Conservation (phyloP, 495 filamentous ascomycete species). For the Penicillium pulvis region DNA sequence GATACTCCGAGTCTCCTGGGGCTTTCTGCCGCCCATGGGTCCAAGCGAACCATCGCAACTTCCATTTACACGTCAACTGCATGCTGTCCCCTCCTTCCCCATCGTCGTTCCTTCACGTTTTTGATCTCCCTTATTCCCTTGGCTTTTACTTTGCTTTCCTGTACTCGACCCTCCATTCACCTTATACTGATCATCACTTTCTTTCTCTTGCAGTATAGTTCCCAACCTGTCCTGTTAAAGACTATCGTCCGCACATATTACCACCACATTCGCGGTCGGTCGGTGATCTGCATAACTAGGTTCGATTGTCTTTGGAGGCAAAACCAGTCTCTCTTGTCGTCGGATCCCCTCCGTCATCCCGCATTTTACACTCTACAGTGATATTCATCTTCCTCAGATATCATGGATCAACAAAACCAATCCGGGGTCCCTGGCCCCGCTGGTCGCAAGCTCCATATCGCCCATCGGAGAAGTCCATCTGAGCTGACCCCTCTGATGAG, state of each 20-base stretch:
- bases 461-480: conserved; percentile 94
- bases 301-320: conserved; percentile 31
- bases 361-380: conserved; percentile 28
- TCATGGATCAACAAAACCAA: conserved; percentile 85
- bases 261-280: conserved; percentile 29
- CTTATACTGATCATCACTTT: conserved; percentile 33
- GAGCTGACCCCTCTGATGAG: conserved; percentile 98
- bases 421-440: conserved; percentile 76
- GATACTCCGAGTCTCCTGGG: not conserved
- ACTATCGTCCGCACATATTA: conserved; percentile 26
- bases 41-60: conserved; percentile 11
- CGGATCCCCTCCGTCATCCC: conserved; percentile 19
- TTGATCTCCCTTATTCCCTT: conserved; percentile 12
- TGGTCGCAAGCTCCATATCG: conserved; percentile 93
- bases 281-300: conserved; percentile 26
- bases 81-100: conserved; percentile 8
- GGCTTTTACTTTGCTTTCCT: conserved; percentile 13
- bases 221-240: conserved; percentile 22
- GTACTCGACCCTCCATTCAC: not conserved
- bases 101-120: conserved; percentile 4
- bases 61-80: not conserved
- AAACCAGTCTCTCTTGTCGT: conserved; percentile 26
- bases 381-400: conserved; percentile 28
- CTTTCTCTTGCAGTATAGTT: conserved; percentile 34
- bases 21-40: not conserved